Evolutionary conservation across 495 filamentous ascomycete species (phyloP), one percentile per base, ranked within the genome.

Genomic region (Penicillium simplicissimum): DNA sequence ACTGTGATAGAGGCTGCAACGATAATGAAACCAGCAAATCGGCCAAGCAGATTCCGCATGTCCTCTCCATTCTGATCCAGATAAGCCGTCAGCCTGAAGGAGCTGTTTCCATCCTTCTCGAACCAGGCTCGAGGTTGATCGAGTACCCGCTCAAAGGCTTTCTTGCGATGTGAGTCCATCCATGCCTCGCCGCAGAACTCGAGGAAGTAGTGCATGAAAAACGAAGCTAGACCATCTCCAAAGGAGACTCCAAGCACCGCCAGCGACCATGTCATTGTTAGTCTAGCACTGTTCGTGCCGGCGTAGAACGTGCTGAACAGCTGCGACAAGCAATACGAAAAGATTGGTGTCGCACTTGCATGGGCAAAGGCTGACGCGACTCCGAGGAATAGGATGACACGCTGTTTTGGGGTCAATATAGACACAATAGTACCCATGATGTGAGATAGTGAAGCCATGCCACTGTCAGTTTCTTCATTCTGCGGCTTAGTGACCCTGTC

Each of bases 51-150:
- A 60, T 92, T 91, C 4, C 88, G 82, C 83, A 93, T 93, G 67
- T 96, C 91, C 72, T 98, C 95, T 2, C 87, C 90, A 66, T 94
- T 89, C 52, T 90, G 83, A 65, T 95, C 91, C 4, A 97, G 82
- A 53, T 84, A 89, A 55, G 90, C 84, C 0, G 78, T 84, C 15
- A 98, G 81, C 34, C 80, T 75, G 7, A 78, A 73, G 1, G 89
- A 74, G 0, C 78, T 82, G 73, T 97, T 91, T 40, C 76, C 79
- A 3, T 88, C 79, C 25, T 83, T 76, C 60, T 92, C 90, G 65
- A 97, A 97, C 89, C 92, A 98, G n/a, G 81, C 71, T 62, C 83
- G 85, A 13, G 93, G 91, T 71, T 98, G 95, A 38, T 84, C 80
- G 9, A 98, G 77, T 15, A 97, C 83, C 3, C 85, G 85, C 57